A percentile compares a stretch with the other conserved stretches of the same genome.
Evolutionary conservation across 768 basidiomycete genomes (phyloP).

Genomic region (Hygrocybe punicea): DNA sequence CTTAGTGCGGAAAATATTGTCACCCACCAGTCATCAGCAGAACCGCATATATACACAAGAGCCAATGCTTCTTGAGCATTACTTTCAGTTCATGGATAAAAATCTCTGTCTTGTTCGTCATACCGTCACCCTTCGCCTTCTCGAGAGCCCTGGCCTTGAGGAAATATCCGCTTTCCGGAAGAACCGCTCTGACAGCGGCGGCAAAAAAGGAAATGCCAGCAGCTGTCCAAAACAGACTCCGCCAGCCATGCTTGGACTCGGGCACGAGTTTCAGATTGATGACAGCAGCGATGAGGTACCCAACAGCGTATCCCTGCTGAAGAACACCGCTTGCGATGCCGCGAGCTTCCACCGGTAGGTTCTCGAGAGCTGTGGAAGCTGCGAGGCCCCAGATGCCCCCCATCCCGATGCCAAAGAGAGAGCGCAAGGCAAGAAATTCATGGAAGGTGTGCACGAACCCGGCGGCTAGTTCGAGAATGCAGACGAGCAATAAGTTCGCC

Average conservation of each 20-base stretch:
- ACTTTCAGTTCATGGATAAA: constrained; percentile 70
- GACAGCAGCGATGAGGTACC: constrained; percentile 78
- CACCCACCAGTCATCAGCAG: constrained; percentile 67
- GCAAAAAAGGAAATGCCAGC: constrained; percentile 67
- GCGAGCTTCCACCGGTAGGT: constrained; percentile 80
- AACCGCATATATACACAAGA: constrained; percentile 78
- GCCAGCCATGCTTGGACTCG: constrained; percentile 52
- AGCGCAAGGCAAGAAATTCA: constrained; percentile 78
- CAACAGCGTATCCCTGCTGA: constrained; percentile 86
- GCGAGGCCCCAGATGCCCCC: constrained; percentile 88
- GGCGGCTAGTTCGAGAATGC: constrained; percentile 69
- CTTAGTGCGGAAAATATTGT: background rate
- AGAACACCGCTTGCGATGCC: constrained; percentile 82
- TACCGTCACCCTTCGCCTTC: constrained; percentile 53
- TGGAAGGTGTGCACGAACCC: constrained; percentile 75
- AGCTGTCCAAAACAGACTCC: constrained; percentile 78
- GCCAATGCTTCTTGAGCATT: constrained; percentile 84
- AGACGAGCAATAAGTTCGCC: constrained; percentile 65
- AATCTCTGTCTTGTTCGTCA: constrained; percentile 56
- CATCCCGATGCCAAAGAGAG: constrained; percentile 85
- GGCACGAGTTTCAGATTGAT: constrained; percentile 70
- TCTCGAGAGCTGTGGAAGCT: constrained; percentile 80
- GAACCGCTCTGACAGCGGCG: constrained; percentile 55
- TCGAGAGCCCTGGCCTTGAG: constrained; percentile 58
- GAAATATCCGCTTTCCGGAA: constrained; percentile 81